Conservation (phyloP, 306 rosid species). For the Castanea crenata region DNA sequence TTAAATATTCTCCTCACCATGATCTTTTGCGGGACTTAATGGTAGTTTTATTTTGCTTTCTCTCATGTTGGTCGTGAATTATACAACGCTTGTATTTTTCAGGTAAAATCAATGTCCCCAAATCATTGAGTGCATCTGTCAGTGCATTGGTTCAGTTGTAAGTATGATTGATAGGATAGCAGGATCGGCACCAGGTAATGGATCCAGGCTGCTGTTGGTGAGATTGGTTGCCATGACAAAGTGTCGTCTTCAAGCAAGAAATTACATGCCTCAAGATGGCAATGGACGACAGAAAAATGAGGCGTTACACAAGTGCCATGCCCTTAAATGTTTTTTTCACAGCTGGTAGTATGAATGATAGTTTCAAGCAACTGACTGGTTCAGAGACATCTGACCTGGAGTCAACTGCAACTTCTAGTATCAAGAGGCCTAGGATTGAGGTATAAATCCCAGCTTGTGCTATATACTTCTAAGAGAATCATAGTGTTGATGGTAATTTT, state of each 20-base stretch:
- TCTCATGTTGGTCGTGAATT: background rate
- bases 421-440: slow-evolving; percentile 71
- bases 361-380: slow-evolving; percentile 48
- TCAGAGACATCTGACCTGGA: slow-evolving; percentile 69
- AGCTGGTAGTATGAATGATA: slow-evolving; percentile 60
- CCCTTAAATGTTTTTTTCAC: slow-evolving; percentile 75
- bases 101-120: slow-evolving; percentile 83
- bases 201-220: slow-evolving; percentile 97
- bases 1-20: slow-evolving; percentile 19
- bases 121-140: slow-evolving; percentile 72
- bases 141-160: slow-evolving; percentile 77
- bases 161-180: slow-evolving; percentile 92
- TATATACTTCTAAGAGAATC: background rate
- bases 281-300: slow-evolving; percentile 77
- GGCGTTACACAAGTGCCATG: slow-evolving; percentile 72
- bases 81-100: slow-evolving; percentile 17
- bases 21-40: background rate
- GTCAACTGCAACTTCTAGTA: slow-evolving; percentile 70
- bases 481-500: background rate
- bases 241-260: slow-evolving; percentile 82
- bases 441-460: slow-evolving; percentile 37
- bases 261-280: slow-evolving; percentile 67
- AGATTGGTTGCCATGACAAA: slow-evolving; percentile 92
- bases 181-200: slow-evolving; percentile 92
- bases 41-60: background rate